Conservation (phyloP, 352 stramenopile species). For the Pythium sp. region DNA sequence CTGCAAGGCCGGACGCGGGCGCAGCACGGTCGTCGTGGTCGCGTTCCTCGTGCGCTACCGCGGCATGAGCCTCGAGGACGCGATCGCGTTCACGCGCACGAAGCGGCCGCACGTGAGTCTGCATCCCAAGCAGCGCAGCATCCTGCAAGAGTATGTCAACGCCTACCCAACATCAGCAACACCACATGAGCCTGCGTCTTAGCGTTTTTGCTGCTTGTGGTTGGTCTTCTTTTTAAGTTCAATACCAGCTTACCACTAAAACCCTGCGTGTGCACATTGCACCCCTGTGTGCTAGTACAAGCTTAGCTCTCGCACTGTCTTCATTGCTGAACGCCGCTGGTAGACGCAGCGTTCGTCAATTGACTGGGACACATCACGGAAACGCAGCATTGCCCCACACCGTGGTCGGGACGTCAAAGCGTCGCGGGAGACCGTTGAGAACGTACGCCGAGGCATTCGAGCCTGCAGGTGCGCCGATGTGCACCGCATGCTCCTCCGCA, state of each 20-base stretch:
- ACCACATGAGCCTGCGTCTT: not conserved
- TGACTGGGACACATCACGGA: not conserved
- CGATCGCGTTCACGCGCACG: constrained; percentile 43
- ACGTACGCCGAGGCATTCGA: constrained; percentile 43
- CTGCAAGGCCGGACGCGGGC: constrained; percentile 75
- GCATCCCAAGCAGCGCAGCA: constrained; percentile 51
- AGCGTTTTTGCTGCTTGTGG: not conserved
- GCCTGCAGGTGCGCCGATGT: constrained; percentile 25
- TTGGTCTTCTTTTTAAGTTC: not conserved
- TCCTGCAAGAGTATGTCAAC: constrained; percentile 41
- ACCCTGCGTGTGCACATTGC: not conserved
- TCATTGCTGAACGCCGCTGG: not conserved
- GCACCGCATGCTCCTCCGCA: constrained; percentile 9
- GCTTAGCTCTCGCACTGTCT: not conserved
- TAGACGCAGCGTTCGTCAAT: not conserved
- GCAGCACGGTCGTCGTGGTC: constrained; percentile 71
- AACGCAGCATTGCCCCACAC: not conserved
- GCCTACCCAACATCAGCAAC: constrained; percentile 1
- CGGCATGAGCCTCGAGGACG: constrained; percentile 50
- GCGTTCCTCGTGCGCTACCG: constrained; percentile 69
- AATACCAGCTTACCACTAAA: not conserved
- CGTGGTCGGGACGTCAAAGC: constrained; percentile 22
- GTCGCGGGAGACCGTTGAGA: constrained; percentile 35
- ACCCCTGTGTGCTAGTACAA: not conserved
- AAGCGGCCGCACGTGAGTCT: constrained; percentile 69